Evolutionary conservation across 2,329 filamentous ascomycete species (phyloP), one percentile per base, ranked within the genome.

Genomic region (Incumbomyces lentus): DNA sequence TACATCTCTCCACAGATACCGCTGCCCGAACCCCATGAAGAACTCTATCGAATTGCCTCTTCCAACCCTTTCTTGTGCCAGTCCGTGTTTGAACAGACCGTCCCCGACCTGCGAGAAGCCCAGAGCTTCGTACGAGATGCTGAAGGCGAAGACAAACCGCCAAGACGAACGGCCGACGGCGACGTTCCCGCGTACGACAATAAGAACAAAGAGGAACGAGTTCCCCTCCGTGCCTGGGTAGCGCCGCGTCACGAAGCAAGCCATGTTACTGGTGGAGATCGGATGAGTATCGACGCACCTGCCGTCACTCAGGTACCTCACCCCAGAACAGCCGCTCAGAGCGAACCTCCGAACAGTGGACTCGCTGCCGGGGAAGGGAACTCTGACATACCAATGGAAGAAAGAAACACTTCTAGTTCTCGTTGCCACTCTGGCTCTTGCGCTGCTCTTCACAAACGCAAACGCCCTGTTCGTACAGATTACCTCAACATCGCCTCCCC

Each of bases 401-500:
- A 16, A 4, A 8, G 3, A 17, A 13, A 2, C 32, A 26, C 22
- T 8, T 26, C 22, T 26, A 4, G 22, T 8, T 26, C 22, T 8
- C 22, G 34, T 50, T 50, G n/a, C 42, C 39, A 4, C 41, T 47
- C 17, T 47, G 38, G 3, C 48, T 10, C 18, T 44, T 2, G 44
- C 50, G 16, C 48, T 58, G 14, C 54, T n/a, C n/a, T n/a, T n/a
- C n/a, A n/a, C n/a, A n/a, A n/a, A n/a, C n/a, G n/a, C n/a, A n/a
- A n/a, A n/a, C n/a, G n/a, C n/a, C n/a, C n/a, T n/a, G n/a, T n/a
- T n/a, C n/a, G n/a, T n/a, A n/a, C 54, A n/a, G 22, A 26, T 49
- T 53, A 4, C 53, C 49, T 4, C 33, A 44, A 5, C 53, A 55
- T 37, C 42, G 52, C 26, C 57, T 55, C 46, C 43, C 49, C 26